Evolutionary conservation across 257 asterid species (phyloP).

Genomic region (Hygrophila difformis): DNA sequence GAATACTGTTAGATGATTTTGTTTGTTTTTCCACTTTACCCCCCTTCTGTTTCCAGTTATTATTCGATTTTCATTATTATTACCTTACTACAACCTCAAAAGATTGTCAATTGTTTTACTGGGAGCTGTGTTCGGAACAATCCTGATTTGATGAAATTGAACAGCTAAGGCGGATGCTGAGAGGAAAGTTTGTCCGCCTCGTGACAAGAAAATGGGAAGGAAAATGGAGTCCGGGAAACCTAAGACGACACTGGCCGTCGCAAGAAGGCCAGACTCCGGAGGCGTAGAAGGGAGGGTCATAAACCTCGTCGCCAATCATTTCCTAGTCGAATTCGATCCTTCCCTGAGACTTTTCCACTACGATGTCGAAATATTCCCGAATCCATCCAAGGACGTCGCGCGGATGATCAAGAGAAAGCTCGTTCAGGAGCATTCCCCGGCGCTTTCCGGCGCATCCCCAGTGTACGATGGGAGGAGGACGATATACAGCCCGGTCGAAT

Average conservation of each 20-base stretch:
- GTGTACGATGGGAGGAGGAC: constrained; percentile 81
- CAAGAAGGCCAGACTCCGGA: constrained; percentile 90
- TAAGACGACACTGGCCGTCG: constrained; percentile 39
- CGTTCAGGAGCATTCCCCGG: constrained; percentile 43
- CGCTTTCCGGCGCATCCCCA: constrained; percentile 51
- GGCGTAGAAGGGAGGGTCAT: constrained; percentile 74
- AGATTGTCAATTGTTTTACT: too few species aligned
- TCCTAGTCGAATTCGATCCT: constrained; percentile 60
- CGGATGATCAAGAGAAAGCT: constrained; percentile 60
- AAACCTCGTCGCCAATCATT: constrained; percentile 82
- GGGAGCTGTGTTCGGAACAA: too few species aligned
- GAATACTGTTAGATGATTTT: too few species aligned
- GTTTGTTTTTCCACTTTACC: too few species aligned
- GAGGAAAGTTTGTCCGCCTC: constrained; percentile 15
- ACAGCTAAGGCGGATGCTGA: constrained; percentile 23
- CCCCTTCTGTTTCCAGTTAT: too few species aligned
- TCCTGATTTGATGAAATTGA: constrained; percentile 2
- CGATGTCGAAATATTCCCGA: constrained; percentile 76
- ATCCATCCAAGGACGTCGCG: constrained; percentile 73
- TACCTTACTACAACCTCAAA: too few species aligned
- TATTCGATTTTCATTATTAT: too few species aligned
- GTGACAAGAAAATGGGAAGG: constrained; percentile 29
- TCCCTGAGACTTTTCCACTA: constrained; percentile 68
- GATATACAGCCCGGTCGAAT: constrained; percentile 70
- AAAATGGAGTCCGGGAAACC: constrained; percentile 19